Conservation (phyloP, 352 stramenopile genomes). For the Paralagenidium karlingii region DNA sequence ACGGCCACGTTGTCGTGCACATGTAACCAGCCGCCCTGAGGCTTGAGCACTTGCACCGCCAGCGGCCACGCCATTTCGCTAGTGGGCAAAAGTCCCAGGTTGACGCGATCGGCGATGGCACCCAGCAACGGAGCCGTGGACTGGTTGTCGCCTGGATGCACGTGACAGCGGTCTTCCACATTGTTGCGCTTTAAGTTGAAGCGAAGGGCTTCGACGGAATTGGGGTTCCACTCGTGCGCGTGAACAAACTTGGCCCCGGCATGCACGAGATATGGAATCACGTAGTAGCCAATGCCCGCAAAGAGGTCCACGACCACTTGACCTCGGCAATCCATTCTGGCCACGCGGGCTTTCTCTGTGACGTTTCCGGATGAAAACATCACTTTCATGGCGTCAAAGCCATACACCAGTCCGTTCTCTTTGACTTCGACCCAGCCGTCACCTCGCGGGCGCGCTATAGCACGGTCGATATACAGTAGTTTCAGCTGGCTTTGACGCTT, state of each 20-base stretch:
- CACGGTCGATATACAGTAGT: constrained; percentile 42
- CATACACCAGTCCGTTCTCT: constrained; percentile 92
- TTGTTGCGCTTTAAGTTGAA: constrained; percentile 90
- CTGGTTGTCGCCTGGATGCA: constrained; percentile 88
- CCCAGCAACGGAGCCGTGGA: constrained; percentile 50
- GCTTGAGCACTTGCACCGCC: constrained; percentile 85
- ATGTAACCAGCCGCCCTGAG: constrained; percentile 87
- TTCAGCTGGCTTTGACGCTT: constrained; percentile 74
- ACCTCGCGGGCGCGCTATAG: constrained; percentile 18
- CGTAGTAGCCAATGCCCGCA: constrained; percentile 97
- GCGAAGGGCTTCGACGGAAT: constrained; percentile 82
- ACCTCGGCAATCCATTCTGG: constrained; percentile 53
- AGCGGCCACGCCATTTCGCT: constrained; percentile 90
- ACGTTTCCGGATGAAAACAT: constrained; percentile 98
- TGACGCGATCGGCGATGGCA: constrained; percentile 86
- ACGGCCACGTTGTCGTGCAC: constrained; percentile 92
- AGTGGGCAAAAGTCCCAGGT: constrained; percentile 89
- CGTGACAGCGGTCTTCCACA: constrained; percentile 60
- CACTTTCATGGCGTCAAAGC: constrained; percentile 90
- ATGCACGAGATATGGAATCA: constrained; percentile 89
- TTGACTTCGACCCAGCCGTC: constrained; percentile 75
- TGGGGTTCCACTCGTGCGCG: constrained; percentile 93
- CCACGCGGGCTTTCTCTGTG: constrained; percentile 94
- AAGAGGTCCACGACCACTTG: constrained; percentile 95
- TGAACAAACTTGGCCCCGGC: constrained; percentile 83